Base-by-base conservation (phyloP, 1,284 basidiomycete species). In the Cryptococcus hybrid region DNA sequence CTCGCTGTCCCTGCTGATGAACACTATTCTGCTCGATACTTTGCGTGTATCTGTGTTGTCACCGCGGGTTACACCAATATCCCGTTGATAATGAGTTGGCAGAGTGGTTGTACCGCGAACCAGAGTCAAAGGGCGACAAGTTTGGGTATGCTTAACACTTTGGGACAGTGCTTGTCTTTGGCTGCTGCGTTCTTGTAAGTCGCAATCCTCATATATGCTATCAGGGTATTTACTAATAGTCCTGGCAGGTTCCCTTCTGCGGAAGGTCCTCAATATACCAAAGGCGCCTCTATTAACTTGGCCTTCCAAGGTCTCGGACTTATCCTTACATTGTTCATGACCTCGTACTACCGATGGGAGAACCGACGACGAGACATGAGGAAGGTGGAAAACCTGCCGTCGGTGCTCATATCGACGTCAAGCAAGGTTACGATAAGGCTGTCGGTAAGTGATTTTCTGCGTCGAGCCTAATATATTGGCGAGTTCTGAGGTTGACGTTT, bases 101-200 rank as follows among this genome's bases (percentile, higher is more conserved):
- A 71, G 57, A 54, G 72, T 0, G 62, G 66, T 51, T 78, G 79
- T 63, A 69, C 69, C 15, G 70, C 69, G 3, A 67, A 65, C 39
- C 73, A 81, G 57, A 69, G 67, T 15, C 77, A 78, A 59, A 64
- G 79, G 47, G 79, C 79, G 4, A 71, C 78, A 1, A 66, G 67
- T 7, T 71, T 82, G 54, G 80, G 79, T 44, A 78, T 78, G 76
- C 74, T 81, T 51, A 82, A 82, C 70, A 65, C 75, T 1, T 55
- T 80, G 57, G 79, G 78, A 12, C 80, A 81, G 61, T 80, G 78
- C 58, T 68, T 82, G 11, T 71, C 73, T 2, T 68, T 82, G 55
- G 66, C 74, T 34, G 80, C 80, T 15, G 63, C 78, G 7, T 80
- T 79, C 69, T 60, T 75, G 63, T 68, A 42, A 61, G 66, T 64